Conservation (phyloP, 176 grass and related monocot genomes). For the Carex myosuroides region DNA sequence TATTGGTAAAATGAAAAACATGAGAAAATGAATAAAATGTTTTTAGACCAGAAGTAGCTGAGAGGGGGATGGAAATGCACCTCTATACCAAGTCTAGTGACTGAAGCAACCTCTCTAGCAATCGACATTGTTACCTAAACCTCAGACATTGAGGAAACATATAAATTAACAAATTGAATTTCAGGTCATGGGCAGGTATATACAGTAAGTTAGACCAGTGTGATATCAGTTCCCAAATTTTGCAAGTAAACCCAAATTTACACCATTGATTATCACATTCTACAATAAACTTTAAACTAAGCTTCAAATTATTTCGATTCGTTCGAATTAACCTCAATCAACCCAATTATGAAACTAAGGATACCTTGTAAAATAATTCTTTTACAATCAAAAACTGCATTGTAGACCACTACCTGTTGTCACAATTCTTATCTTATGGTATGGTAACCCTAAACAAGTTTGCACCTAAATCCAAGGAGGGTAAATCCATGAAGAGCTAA, state of each 20-base stretch:
- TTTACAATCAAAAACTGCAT: neutral
- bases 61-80: slow-evolving; percentile 27
- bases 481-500: neutral
- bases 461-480: neutral
- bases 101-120: slow-evolving; percentile 94
- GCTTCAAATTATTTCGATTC: neutral
- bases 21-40: neutral
- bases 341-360: neutral
- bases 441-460: neutral
- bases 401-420: neutral
- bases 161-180: slow-evolving; percentile 10
- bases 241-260: neutral
- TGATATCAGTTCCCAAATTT: neutral
- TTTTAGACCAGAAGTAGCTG: neutral
- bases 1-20: neutral
- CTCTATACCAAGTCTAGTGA: slow-evolving; percentile 92
- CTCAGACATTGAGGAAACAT: neutral
- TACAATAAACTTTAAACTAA: neutral
- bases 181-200: neutral
- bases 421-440: neutral
- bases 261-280: neutral
- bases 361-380: neutral
- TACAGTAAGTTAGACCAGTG: neutral
- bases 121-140: slow-evolving; percentile 92
- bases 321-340: neutral